Conservation (phyloP, 805 yeast genomes). For the Wickerhamiella bombiphila region DNA sequence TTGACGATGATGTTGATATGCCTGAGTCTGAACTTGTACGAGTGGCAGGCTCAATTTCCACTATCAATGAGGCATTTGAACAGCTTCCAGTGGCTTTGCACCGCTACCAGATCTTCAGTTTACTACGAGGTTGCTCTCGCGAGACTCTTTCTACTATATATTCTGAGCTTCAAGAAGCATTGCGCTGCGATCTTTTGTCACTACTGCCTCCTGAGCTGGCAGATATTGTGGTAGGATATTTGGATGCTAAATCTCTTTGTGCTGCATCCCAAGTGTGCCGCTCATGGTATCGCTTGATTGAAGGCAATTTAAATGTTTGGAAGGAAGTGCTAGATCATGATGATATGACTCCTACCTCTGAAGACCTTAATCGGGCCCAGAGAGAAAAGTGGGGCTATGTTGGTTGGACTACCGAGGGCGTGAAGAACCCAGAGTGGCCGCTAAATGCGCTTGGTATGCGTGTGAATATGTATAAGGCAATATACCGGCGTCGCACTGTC, state of each 20-base stretch:
- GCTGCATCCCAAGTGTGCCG: slow-evolving; percentile 49
- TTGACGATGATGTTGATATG: neutral
- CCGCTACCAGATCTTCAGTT: slow-evolving; percentile 36
- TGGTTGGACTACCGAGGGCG: slow-evolving; percentile 18
- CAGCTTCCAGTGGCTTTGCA: slow-evolving; percentile 32
- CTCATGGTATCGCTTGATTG: slow-evolving; percentile 54
- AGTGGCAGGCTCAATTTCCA: neutral
- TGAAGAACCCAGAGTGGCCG: slow-evolving; percentile 4
- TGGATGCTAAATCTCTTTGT: slow-evolving; percentile 50
- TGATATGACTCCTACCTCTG: slow-evolving; percentile 36
- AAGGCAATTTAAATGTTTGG: slow-evolving; percentile 56
- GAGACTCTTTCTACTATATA: slow-evolving; percentile 46
- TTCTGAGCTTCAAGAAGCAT: slow-evolving; percentile 34
- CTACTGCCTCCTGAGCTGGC: slow-evolving; percentile 65
- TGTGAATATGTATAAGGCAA: slow-evolving; percentile 33
- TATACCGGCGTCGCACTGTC: slow-evolving; percentile 44
- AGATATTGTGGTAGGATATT: slow-evolving; percentile 43
- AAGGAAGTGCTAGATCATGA: slow-evolving; percentile 46
- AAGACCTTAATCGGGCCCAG: slow-evolving; percentile 30
- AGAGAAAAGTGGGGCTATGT: slow-evolving; percentile 23
- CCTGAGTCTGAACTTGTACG: neutral
- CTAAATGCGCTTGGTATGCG: slow-evolving; percentile 16
- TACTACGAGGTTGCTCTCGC: slow-evolving; percentile 46
- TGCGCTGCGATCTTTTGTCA: slow-evolving; percentile 60
- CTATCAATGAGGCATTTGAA: slow-evolving; percentile 20